Evolutionary conservation across 1,284 basidiomycete species (phyloP).

Genomic region (Meripilus lineatus): DNA sequence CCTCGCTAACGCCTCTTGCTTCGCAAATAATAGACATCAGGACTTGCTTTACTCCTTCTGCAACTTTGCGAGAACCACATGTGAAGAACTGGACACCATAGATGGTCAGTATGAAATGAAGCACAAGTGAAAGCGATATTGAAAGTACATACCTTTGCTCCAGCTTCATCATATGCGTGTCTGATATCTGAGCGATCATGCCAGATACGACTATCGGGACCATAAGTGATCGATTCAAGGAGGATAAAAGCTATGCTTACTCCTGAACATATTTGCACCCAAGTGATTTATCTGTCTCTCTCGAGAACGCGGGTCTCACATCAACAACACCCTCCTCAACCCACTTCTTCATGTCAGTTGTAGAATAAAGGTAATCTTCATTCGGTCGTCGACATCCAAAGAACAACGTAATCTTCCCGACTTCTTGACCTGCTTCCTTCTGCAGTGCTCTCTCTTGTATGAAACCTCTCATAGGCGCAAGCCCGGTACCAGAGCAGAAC

Average conservation of each 20-base stretch:
- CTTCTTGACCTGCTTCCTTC: slow-evolving; percentile 38
- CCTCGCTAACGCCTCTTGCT: slow-evolving; percentile 20
- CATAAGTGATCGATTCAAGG: neutral
- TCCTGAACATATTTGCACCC: slow-evolving; percentile 49
- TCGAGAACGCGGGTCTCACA: slow-evolving; percentile 46
- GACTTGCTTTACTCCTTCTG: slow-evolving; percentile 34
- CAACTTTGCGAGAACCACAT: slow-evolving; percentile 39
- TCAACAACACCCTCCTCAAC: slow-evolving; percentile 39
- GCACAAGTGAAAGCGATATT: neutral
- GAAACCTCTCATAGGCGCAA: slow-evolving; percentile 52
- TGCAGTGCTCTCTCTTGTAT: slow-evolving; percentile 48
- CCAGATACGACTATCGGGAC: slow-evolving; percentile 38
- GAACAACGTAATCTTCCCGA: slow-evolving; percentile 42
- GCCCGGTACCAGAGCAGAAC: slow-evolving; percentile 45
- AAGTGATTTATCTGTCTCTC: slow-evolving; percentile 29
- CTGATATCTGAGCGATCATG: slow-evolving; percentile 35
- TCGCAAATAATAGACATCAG: slow-evolving; percentile 35
- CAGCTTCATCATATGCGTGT: slow-evolving; percentile 26
- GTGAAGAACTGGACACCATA: slow-evolving; percentile 36
- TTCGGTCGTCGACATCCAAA: slow-evolving; percentile 43
- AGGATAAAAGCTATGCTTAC: slow-evolving; percentile 23
- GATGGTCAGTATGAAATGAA: neutral
- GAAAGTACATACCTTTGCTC: slow-evolving; percentile 41
- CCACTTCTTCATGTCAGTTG: slow-evolving; percentile 42
- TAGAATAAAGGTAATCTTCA: slow-evolving; percentile 41